Conservation (phyloP, 2,329 filamentous ascomycete species). For the Fusarium marasasianum region DNA sequence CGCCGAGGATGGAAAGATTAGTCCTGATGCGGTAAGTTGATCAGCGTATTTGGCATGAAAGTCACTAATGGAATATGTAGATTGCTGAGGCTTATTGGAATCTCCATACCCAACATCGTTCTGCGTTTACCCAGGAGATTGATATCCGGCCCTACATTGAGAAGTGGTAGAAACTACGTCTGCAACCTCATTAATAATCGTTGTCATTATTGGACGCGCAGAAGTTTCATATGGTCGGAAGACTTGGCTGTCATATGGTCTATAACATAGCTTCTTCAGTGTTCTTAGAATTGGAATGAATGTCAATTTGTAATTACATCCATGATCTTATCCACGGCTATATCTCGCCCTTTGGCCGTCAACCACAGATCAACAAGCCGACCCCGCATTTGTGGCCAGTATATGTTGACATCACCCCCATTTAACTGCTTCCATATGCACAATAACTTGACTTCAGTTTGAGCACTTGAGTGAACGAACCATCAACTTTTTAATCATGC, state of each 20-base stretch:
- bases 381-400: constrained; percentile 1
- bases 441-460: not conserved
- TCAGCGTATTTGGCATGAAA: too few relatives aligned
- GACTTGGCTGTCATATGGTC: not conserved
- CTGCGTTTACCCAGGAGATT: constrained; percentile 83
- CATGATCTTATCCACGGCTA: not conserved
- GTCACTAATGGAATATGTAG: constrained; percentile 51
- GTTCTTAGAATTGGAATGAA: not conserved
- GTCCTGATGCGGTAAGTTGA: constrained; percentile 73
- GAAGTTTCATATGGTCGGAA: too few relatives aligned
- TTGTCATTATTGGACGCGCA: not conserved
- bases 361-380: not conserved
- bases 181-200: too few relatives aligned
- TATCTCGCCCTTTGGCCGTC: not conserved
- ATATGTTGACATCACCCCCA: not conserved
- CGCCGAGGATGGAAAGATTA: constrained; percentile 71
- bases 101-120: constrained; percentile 81
- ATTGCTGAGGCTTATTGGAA: constrained; percentile 91
- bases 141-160: constrained; percentile 84
- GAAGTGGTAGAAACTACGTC: constrained; percentile 71
- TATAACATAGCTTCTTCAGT: not conserved
- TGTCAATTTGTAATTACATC: not conserved
- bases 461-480: not conserved
- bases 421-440: not conserved
- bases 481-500: not conserved